Base-by-base conservation (phyloP, 805 yeast species). In the Isabelozyma heimii region DNA sequence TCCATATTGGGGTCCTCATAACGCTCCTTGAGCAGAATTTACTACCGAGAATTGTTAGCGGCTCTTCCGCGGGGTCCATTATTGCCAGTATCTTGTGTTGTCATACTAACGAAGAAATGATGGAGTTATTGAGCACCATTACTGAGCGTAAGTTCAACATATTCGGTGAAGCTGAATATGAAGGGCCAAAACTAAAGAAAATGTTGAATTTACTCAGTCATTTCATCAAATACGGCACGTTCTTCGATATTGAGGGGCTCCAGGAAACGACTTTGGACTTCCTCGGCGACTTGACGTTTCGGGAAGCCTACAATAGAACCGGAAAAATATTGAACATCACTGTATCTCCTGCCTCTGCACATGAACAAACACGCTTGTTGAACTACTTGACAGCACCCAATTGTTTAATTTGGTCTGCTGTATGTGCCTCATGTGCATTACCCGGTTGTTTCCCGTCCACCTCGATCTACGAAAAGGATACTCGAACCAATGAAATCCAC, bases 21-120 rank as follows among this genome's bases (percentile, higher is more conserved):
- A 87, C 94, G 2, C 74, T 94, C 28, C 69, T 86, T 39, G 94
- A 89, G 56, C 77, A 80, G 45, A 84, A 86, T 47, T 71, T 91
- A 17, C 70, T 92, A 20, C 99, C 99, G 0, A 79, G 87, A 44
- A 88, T 94, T 37, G 82, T 94, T 13, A 87, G 96, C 43, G 99
- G 99, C 1, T 87, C 96, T 12, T 89, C 97, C 20, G 96, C 97
- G 0, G 99, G 99, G 14, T 91, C 97, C 1, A 91, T 94, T 46
- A 85, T 94, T 43, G 97, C 98, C 15, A 82, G 96, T 44, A 82
- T 94, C 14, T 74, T 94, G 43, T 90, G 97, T 60, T 85, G 88
- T 14, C 89, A 87, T 60, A 80, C 85, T 8, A 84, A 84, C 49
- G 87, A 83, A 30, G 97, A 91, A 65, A 75, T 84, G 2, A 65